Evolutionary conservation across 208 protist genomes (phyloP), one percentile per base, ranked within the genome.

Genomic region (Plasmodiophora brassicae): DNA sequence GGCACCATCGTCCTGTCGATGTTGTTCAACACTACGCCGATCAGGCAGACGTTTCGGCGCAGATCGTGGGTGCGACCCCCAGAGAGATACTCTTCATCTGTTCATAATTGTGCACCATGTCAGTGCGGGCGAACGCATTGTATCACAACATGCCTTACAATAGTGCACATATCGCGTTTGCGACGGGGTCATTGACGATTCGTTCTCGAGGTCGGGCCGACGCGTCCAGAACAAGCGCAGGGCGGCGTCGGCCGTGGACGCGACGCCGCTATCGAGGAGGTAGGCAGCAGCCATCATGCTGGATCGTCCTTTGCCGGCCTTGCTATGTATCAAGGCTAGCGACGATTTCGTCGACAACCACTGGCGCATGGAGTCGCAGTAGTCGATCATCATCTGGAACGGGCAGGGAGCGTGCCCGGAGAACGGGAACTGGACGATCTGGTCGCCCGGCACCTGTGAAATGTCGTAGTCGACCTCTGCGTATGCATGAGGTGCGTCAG

Each of bases 321-420:
- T 78, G n/a, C 65, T 78, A 32, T 78, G 65, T 14, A 78, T 32
- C 14, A 78, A 36, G 14, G 65, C 65, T 14, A 78, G 5, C 14
- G 5, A 32, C 32, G 32, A 8, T 8, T n/a, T n/a, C 41, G 32
- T 5, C 5, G 65, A 5, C 32, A 78, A 5, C 65, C 65, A 78
- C 20, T 78, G 14, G 32, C 5, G 5, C 14, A 78, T 78, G 10
- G 65, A 78, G 10, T 5, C 5, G 65, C 65, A 78, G 65, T 44
- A 78, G 5, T 78, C 65, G 65, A 5, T 5, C 14, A 78, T 5
- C 65, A 78, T 78, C n/a, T 5, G 14, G n/a, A 78, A 78, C n/a
- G 65, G 65, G n/a, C 65, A 78, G 10, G 65, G 65, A 8, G 65
- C n/a, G n/a, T 78, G 65, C 10, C 65, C 65, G 5, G 65, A 78